These are phyloP conservation scores for Wickerhamiella brachini DNA, from an alignment of 805 yeast genomes.

Conservation along the genomic window DNA sequence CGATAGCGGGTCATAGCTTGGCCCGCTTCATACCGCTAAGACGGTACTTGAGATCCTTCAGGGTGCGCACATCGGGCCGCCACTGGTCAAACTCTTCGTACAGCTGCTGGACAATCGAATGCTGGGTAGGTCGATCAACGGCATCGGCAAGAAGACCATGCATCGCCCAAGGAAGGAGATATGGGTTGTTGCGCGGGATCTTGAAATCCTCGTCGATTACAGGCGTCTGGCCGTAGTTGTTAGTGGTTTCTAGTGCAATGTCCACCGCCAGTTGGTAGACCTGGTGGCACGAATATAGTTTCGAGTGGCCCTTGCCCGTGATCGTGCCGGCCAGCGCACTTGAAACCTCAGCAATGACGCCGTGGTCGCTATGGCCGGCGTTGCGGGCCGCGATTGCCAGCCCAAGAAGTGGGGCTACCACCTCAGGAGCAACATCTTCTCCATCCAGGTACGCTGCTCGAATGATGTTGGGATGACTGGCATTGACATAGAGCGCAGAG, in stretches of 20 bases:
- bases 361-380: conserved; percentile 71
- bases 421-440: conserved; percentile 61
- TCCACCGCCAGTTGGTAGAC: conserved; percentile 73
- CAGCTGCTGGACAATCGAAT: conserved; percentile 41
- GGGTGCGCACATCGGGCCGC: conserved; percentile 72
- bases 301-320: conserved; percentile 93
- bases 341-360: conserved; percentile 73
- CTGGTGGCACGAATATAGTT: conserved; percentile 66
- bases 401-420: conserved; percentile 60
- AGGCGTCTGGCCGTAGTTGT: conserved; percentile 28
- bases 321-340: conserved; percentile 71
- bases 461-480: conserved; percentile 78
- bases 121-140: conserved; percentile 33
- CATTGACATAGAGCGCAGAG: conserved; percentile 70
- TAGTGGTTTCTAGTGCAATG: conserved; percentile 59
- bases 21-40: conserved; percentile 38
- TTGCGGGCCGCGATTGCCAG: conserved; percentile 64
- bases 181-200: conserved; percentile 60
- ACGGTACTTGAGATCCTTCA: conserved; percentile 75
- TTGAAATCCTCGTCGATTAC: conserved; percentile 30
- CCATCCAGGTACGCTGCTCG: conserved; percentile 84
- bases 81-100: conserved; percentile 66
- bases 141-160: conserved; percentile 40
- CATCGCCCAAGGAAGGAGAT: conserved; percentile 82
- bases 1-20: background rate